Conservation (phyloP, 1,284 basidiomycete species). For the Pseudozyma sp. region DNA sequence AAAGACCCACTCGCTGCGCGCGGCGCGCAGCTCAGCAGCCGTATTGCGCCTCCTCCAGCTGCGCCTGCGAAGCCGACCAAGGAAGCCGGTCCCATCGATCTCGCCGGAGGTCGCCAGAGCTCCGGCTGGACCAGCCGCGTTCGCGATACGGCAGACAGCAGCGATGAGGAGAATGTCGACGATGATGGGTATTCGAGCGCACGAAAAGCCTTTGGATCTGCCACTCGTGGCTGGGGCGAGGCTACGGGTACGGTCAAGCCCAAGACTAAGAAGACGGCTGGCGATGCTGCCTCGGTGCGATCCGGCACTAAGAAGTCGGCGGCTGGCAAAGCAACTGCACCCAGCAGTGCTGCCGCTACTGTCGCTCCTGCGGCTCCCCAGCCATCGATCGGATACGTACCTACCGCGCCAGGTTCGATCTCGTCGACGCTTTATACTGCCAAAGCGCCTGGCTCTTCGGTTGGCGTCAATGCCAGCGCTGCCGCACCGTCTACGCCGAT, state of each 20-base stretch:
- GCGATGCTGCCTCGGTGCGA: constrained; percentile 33
- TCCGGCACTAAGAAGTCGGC: constrained; percentile 33
- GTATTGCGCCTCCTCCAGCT: constrained; percentile 57
- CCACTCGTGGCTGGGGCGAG: constrained; percentile 55
- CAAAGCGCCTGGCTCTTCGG: constrained; percentile 41
- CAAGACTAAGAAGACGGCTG: constrained; percentile 29
- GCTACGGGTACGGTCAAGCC: constrained; percentile 55
- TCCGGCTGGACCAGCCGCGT: constrained; percentile 61
- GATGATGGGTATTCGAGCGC: constrained; percentile 57
- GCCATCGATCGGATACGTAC: constrained; percentile 29
- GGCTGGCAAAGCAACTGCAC: constrained; percentile 16
- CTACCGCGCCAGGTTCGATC: constrained; percentile 38
- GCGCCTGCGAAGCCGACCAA: constrained; percentile 36
- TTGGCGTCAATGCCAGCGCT: constrained; percentile 15
- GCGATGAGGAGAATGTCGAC: constrained; percentile 60
- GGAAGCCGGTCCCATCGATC: constrained; percentile 47
- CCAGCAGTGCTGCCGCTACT: constrained; percentile 7
- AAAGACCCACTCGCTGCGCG: constrained; percentile 41
- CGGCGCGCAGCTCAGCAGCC: constrained; percentile 38
- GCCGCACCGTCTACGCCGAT: constrained; percentile 25
- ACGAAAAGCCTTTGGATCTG: constrained; percentile 60
- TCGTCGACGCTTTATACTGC: constrained; percentile 35
- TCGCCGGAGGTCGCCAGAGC: constrained; percentile 42
- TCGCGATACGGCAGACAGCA: constrained; percentile 43
- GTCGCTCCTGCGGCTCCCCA: constrained; percentile 15